Evolutionary conservation across 2,329 filamentous ascomycete species (phyloP), one percentile per base, ranked within the genome.

Genomic region (Pestalotiopsis sp.): DNA sequence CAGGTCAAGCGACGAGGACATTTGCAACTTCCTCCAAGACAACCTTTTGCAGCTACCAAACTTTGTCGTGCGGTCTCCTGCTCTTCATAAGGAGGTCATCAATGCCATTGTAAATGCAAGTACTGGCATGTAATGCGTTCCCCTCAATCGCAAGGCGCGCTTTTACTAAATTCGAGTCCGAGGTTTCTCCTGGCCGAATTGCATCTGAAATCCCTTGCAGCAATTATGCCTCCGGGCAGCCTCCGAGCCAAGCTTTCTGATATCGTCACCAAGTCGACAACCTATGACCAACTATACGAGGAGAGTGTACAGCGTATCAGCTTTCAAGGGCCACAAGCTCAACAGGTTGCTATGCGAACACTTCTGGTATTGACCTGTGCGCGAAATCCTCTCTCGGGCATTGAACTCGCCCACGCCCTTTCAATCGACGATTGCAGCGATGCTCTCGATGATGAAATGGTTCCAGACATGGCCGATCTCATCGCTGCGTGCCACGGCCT

Each of bases 401-500:
- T 13, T 1, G 81, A 84, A 65, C 73, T 85, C 2, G 75, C 77
- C 58, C 76, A 84, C 65, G 82, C 81, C 0, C 74, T 85, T 22
- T 81, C 79, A 0, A 71, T 82, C 0, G 75, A 81, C 52, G 3
- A 58, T 3, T 75, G 68, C 0, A 48, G 71, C 2, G 0, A 61
- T 1, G 65, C 71, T 3, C 57, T 83, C 13, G 77, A 83, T 7
- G 20, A 74, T 56, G 74, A 79, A 0, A 78, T 78, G 24, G 30
- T 82, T 0, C 76, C 38, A 17, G n/a, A 63, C 13, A 63, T 48
- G 14, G 30, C 39, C 10, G 38, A 30, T n/a, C 14, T 63, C 1
- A n/a, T 63, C 4, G 35, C 60, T 22, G 38, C 24, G 10, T 63
- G 60, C 39, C 14, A 24, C 30, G 81, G 82, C 1, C 66, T 84